A percentile compares a stretch with the other conserved stretches of the same genome.
These are phyloP conservation scores for Cyclotella baltica DNA, from an alignment of 108 stramenopile genomes.

Conservation along the genomic window DNA sequence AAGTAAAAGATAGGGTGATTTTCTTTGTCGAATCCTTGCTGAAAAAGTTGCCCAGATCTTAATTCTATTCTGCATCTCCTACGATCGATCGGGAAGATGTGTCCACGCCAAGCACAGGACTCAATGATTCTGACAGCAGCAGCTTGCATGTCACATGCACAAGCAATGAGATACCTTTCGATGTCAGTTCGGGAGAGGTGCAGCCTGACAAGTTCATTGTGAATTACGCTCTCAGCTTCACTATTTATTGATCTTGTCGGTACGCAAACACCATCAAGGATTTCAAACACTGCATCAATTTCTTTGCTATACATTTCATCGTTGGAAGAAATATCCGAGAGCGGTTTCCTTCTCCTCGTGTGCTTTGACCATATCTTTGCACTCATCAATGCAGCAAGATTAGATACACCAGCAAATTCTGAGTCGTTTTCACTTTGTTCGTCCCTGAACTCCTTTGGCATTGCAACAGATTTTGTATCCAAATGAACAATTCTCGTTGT, in stretches of 20 bases:
- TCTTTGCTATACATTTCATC: slow-evolving; percentile 38
- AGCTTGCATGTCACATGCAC: slow-evolving; percentile 50
- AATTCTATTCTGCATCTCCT: slow-evolving; percentile 69
- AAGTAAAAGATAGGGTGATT: slow-evolving; percentile 81
- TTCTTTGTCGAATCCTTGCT: slow-evolving; percentile 63
- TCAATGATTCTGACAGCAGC: slow-evolving; percentile 67
- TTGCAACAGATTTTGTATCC: slow-evolving; percentile 22
- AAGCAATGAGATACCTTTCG: slow-evolving; percentile 52
- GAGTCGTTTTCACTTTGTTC: background rate
- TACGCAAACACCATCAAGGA: slow-evolving; percentile 45
- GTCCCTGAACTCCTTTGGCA: slow-evolving; percentile 13
- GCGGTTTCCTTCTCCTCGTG: background rate
- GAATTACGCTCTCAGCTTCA: slow-evolving; percentile 3
- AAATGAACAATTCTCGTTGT: slow-evolving; percentile 57
- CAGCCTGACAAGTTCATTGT: slow-evolving; percentile 22
- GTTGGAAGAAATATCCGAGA: background rate
- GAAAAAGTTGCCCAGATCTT: slow-evolving; percentile 75
- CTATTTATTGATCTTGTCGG: slow-evolving; percentile 14
- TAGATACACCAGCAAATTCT: slow-evolving; percentile 25
- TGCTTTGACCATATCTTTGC: background rate
- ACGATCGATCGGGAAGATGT: slow-evolving; percentile 73
- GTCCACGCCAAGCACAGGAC: slow-evolving; percentile 65
- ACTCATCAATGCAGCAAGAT: background rate
- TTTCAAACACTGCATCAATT: slow-evolving; percentile 50
- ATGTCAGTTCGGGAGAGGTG: slow-evolving; percentile 53